These are phyloP conservation scores for Alternaria solani DNA, from an alignment of 2,329 filamentous ascomycete species.

Conservation along the genomic window DNA sequence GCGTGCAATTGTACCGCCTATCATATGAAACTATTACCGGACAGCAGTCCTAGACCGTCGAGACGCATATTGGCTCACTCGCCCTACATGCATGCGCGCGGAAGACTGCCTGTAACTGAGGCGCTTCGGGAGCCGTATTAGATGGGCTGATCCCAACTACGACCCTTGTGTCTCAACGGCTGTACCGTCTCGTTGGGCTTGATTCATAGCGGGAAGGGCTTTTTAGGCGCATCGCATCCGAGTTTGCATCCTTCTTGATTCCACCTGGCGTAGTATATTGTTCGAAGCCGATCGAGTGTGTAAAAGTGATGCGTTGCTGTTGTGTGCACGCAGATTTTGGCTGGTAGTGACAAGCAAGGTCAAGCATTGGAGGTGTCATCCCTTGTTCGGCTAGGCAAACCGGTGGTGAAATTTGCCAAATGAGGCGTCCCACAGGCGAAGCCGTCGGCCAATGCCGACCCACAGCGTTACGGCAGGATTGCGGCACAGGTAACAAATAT, in stretches of 20 bases:
- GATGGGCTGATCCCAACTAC: constrained; percentile 12
- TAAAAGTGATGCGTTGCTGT: neutral
- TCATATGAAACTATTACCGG: constrained; percentile 2
- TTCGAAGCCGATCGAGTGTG: neutral
- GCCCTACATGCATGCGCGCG: constrained; percentile 3
- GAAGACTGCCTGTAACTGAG: constrained; percentile 1
- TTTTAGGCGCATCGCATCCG: neutral
- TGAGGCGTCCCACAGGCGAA: constrained; percentile 3
- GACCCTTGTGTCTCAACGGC: constrained; percentile 7
- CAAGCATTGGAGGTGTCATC: neutral
- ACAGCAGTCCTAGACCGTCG: constrained; percentile 6
- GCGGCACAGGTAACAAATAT: constrained; percentile 6
- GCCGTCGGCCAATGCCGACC: constrained; percentile 8
- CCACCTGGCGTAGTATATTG: neutral
- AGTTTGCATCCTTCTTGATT: neutral
- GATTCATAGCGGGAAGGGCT: neutral
- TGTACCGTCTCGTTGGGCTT: constrained; percentile 11
- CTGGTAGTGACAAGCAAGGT: neutral
- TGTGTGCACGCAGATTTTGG: neutral
- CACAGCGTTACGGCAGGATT: constrained; percentile 3
- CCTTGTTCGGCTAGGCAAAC: constrained; percentile 1
- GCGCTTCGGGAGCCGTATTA: neutral
- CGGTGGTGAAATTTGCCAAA: constrained; percentile 13
- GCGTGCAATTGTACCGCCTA: constrained; percentile 9
- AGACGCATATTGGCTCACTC: neutral